Base-by-base conservation (phyloP, 2,329 filamentous ascomycete species). In the Colletotrichum costaricense region DNA sequence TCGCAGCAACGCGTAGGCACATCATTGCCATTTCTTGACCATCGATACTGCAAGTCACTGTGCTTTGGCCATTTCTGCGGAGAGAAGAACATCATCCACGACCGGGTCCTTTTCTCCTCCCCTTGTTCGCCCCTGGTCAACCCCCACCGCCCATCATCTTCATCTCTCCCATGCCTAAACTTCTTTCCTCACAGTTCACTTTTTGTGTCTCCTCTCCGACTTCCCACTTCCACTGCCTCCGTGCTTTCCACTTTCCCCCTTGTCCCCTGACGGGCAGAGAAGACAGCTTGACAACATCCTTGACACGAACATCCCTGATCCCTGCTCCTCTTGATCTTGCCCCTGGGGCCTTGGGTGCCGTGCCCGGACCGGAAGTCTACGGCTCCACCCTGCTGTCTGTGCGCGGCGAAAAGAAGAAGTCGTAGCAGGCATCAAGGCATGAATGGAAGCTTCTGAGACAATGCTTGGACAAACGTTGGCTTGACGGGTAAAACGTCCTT, bases 361-460 rank as follows among this genome's bases (percentile, higher is more conserved):
- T 63, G 70, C 66, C 66, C 55, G 54, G 70, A 65, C 55, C 70
- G 67, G 67, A 73, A 73, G 56, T 52, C 56, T 22, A 62, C 26
- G 33, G 46, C 60, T 59, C 70, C 70, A 73, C 67, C 52, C 26
- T n/a, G 11, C 59, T 30, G 67, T 66, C 70, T 70, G 70, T 73
- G 67, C 70, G 70, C 67, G 55, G 60, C 55, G 67, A 33, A 57
- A 60, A 65, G 67, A 70, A 62, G 67, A 58, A 58, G 67, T 62
- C 30, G 42, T 56, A 63, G 60, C 56, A 66, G 67, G 67, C 60
- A 70, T 55, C 55, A 35, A 52, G 70, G 66, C 70, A 70, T 66
- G 35, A 72, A 73, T 73, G 60, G 70, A 70, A 73, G 67, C 70
- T 60, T 70, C 70, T 70, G 70, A 73, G 70, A 73, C 70, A 70